Evolutionary conservation across 2,329 filamentous ascomycete species (phyloP).

Genomic region (Nemania bipapillata): DNA sequence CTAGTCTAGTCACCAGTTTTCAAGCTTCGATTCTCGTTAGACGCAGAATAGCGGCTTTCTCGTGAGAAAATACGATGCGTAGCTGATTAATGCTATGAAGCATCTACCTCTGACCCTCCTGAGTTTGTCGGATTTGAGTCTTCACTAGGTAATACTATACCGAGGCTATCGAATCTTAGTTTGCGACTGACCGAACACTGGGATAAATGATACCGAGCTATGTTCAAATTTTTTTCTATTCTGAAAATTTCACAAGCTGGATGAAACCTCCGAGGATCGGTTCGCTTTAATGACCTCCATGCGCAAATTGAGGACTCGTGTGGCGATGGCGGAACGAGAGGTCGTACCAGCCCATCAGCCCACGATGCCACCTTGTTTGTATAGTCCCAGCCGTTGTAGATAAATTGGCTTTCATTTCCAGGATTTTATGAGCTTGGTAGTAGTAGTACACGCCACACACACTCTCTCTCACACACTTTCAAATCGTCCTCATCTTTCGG

Average conservation of each 20-base stretch:
- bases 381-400: not conserved
- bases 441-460: not conserved
- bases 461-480: not conserved
- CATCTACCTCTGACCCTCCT: not conserved
- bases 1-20: slow-evolving; percentile 2
- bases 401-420: not conserved
- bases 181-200: not conserved
- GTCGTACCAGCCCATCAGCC: not conserved
- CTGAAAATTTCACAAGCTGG: not conserved
- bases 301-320: not conserved
- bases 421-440: not conserved
- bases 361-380: not conserved
- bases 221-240: not conserved
- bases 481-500: not conserved
- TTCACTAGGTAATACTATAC: not conserved
- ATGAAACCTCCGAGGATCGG: slow-evolving; percentile 16
- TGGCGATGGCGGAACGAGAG: not conserved
- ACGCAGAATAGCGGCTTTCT: not conserved
- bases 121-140: not conserved
- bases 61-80: not conserved
- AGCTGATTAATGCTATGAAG: not conserved
- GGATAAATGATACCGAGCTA: not conserved
- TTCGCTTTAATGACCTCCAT: not conserved
- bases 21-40: not conserved
- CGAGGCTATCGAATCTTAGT: slow-evolving; percentile 7